These are phyloP conservation scores for Balakata baccata DNA, from an alignment of 345 rosid genomes.

Conservation along the genomic window DNA sequence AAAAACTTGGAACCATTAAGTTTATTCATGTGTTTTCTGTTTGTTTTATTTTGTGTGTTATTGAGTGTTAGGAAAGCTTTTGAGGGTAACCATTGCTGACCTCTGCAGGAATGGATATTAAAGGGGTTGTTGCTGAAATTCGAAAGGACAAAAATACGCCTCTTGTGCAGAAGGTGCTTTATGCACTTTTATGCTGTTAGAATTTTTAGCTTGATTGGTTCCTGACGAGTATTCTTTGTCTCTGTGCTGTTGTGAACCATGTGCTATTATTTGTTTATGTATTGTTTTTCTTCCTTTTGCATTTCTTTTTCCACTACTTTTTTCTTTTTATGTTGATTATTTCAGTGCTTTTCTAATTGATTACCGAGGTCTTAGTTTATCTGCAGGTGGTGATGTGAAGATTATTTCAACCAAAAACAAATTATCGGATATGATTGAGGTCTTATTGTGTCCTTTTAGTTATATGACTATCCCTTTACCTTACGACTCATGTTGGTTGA, in stretches of 20 bases:
- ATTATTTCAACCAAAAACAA: conserved; percentile 54
- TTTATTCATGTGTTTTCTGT: background rate
- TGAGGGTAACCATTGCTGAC: conserved; percentile 38
- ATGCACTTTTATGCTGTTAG: conserved; percentile 22
- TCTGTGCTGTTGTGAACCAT: background rate
- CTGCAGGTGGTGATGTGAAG: conserved; percentile 98
- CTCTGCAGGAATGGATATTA: conserved; percentile 87
- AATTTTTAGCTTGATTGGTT: background rate
- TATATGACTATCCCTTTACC: conserved; percentile 16
- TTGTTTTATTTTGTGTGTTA: conserved; percentile 5
- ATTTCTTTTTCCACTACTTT: background rate
- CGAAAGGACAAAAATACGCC: conserved; percentile 64
- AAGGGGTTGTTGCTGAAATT: conserved; percentile 82
- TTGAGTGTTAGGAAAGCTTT: conserved; percentile 28
- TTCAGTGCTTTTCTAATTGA: conserved; percentile 14
- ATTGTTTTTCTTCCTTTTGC: background rate
- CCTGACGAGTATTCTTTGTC: background rate
- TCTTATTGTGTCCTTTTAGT: conserved; percentile 37
- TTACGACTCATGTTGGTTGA: conserved; percentile 1
- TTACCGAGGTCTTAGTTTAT: conserved; percentile 50
- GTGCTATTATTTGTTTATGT: background rate
- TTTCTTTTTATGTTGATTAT: background rate
- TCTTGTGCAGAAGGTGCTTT: conserved; percentile 72
- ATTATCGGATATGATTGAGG: conserved; percentile 86
- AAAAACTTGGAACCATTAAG: background rate